Percentiles rank a stretch among this genome's conserved stretches.
These are phyloP conservation scores for Pseudocercospora eumusae DNA, from an alignment of 2,329 filamentous ascomycete species.

Conservation along the genomic window DNA sequence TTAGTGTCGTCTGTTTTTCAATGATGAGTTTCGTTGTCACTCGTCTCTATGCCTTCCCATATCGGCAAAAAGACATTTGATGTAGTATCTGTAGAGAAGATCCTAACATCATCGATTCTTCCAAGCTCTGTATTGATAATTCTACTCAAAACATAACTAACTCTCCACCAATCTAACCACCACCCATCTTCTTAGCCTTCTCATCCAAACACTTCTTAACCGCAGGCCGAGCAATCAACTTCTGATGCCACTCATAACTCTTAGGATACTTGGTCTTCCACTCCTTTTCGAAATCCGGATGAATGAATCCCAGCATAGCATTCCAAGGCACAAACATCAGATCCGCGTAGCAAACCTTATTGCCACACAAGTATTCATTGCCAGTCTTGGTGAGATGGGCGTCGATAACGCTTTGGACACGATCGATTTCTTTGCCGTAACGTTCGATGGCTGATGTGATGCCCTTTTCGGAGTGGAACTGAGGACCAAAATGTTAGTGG, in stretches of 20 bases:
- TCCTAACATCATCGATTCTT: not conserved
- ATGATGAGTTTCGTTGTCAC: no score
- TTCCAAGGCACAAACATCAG: constrained; percentile 46
- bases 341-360: constrained; percentile 47
- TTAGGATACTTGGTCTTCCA: constrained; percentile 33
- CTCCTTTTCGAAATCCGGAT: constrained; percentile 28
- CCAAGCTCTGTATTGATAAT: not conserved
- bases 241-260: constrained; percentile 35
- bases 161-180: no score
- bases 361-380: constrained; percentile 47
- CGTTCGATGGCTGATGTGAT: constrained; percentile 47
- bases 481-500: not conserved
- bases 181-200: constrained; percentile 7
- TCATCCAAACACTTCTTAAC: constrained; percentile 33
- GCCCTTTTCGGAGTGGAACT: constrained; percentile 21
- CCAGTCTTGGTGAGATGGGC: constrained; percentile 38
- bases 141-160: no score
- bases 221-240: constrained; percentile 31
- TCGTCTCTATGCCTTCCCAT: no score
- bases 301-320: constrained; percentile 21
- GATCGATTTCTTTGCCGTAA: constrained; percentile 49
- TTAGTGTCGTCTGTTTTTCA: no score
- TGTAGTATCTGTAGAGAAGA: not conserved
- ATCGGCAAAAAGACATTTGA: not conserved
- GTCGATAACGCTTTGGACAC: constrained; percentile 50